phyloP scores from a whole-genome alignment of 2,329 filamentous ascomycete genomes.

The Alternaria alternata region DNA sequence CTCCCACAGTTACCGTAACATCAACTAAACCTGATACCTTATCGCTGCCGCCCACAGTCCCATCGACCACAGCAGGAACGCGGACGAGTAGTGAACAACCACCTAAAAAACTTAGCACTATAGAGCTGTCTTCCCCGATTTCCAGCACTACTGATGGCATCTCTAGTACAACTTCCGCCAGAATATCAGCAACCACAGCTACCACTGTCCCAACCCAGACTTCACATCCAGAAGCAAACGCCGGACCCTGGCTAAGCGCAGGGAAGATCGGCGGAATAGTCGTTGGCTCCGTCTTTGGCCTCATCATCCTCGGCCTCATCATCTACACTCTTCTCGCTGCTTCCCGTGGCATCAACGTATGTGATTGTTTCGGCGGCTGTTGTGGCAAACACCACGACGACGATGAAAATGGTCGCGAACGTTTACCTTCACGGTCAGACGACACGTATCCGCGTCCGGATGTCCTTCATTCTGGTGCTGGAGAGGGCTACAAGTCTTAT shows the following conservation, averaged over 20 bases:
- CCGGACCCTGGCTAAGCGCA: not conserved
- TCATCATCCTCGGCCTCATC: slow-evolving; percentile 7
- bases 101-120: not conserved
- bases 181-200: not conserved
- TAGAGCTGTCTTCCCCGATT: not conserved
- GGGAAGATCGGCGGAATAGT: slow-evolving; percentile 3
- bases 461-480: not conserved
- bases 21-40: not conserved
- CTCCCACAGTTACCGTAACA: not conserved
- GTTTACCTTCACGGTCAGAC: slow-evolving; percentile 2
- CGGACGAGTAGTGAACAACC: not conserved
- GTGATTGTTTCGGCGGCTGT: slow-evolving; percentile 11
- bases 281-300: slow-evolving; percentile 6
- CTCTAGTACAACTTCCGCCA: not conserved
- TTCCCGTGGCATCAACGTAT: slow-evolving; percentile 15
- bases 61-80: not conserved
- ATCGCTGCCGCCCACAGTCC: not conserved
- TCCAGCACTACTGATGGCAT: not conserved
- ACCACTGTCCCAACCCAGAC: not conserved
- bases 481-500: not conserved
- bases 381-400: not conserved
- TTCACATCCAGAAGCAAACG: not conserved
- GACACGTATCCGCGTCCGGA: not conserved
- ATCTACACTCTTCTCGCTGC: slow-evolving; percentile 2
- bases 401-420: not conserved